These are phyloP conservation scores for Grifola frondosa DNA, from an alignment of 1,284 basidiomycete genomes.

Conservation along the genomic window DNA sequence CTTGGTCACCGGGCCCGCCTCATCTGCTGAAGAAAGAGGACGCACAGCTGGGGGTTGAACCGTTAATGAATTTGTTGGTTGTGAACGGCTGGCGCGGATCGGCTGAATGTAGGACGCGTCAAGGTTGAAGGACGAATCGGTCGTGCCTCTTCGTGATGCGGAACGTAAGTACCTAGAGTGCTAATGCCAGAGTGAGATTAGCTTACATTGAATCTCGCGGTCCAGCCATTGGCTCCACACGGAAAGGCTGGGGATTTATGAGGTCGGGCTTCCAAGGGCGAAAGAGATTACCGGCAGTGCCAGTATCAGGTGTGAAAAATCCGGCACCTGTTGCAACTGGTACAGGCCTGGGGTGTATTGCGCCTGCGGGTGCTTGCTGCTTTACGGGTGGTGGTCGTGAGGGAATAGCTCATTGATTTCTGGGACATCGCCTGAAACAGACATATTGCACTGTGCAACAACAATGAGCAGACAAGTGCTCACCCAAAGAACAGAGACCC, in stretches of 20 bases:
- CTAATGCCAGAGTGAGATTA: background rate
- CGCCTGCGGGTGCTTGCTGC: constrained; percentile 48
- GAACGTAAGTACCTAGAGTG: background rate
- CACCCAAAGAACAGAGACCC: constrained; percentile 82
- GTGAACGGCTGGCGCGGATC: constrained; percentile 33
- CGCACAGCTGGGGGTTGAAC: constrained; percentile 53
- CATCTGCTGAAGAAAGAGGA: constrained; percentile 76
- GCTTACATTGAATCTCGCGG: constrained; percentile 66
- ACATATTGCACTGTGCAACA: background rate
- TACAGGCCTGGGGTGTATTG: constrained; percentile 41
- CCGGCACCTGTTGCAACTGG: constrained; percentile 61
- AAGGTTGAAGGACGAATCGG: constrained; percentile 57
- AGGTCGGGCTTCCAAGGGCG: constrained; percentile 52
- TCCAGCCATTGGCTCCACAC: constrained; percentile 47
- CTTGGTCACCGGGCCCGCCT: constrained; percentile 74
- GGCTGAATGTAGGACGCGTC: constrained; percentile 59
- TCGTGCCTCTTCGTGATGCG: constrained; percentile 2
- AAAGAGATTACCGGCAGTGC: constrained; percentile 51
- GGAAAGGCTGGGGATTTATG: constrained; percentile 51
- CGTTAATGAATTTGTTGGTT: constrained; percentile 28
- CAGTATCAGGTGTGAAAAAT: constrained; percentile 77
- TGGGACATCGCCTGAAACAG: constrained; percentile 55
- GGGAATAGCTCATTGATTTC: constrained; percentile 73
- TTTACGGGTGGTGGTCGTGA: constrained; percentile 57
- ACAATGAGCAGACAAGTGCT: constrained; percentile 28